A percentile compares a stretch with the other conserved stretches of the same genome.
Evolutionary conservation across 164 flowering plant species (phyloP).

Genomic region (Magnolia officinalis): DNA sequence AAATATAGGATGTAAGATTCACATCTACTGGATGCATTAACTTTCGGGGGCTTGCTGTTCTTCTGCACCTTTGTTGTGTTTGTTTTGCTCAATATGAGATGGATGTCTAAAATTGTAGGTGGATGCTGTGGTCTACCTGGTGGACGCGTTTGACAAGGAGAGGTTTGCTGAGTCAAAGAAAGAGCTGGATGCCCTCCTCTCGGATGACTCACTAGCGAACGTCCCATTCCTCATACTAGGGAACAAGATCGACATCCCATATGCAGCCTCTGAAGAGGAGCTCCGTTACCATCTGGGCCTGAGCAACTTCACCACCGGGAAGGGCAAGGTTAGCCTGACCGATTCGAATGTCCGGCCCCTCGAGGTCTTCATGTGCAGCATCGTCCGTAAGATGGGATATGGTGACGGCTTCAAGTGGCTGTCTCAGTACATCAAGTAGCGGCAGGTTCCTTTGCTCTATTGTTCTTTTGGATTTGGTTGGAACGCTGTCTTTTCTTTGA

Average conservation of each 20-base stretch:
- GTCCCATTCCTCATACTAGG: constrained; percentile 56
- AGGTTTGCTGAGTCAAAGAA: constrained; percentile 65
- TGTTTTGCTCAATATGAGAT: no score
- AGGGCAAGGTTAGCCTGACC: constrained; percentile 49
- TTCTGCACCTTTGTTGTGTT: no score
- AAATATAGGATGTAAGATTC: no score
- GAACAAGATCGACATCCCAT: constrained; percentile 57
- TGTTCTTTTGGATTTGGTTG: neutral
- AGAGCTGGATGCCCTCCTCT: constrained; percentile 68
- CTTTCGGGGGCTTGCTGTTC: no score
- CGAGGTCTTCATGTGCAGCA: constrained; percentile 75
- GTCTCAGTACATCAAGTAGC: constrained; percentile 59
- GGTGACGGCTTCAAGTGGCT: constrained; percentile 62
- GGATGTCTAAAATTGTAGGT: constrained; percentile 30
- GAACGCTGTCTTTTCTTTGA: neutral
- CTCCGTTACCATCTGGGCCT: constrained; percentile 49
- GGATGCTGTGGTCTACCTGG: constrained; percentile 69
- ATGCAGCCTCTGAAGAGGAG: constrained; percentile 66
- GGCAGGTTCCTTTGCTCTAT: neutral
- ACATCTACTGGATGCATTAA: no score
- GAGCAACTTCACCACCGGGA: constrained; percentile 61
- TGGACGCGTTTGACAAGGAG: constrained; percentile 69
- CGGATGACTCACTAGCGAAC: constrained; percentile 50
- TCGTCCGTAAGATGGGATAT: constrained; percentile 61
- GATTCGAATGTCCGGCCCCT: constrained; percentile 49